Evolutionary conservation across 768 basidiomycete species (phyloP).

Genomic region (Lanmaoa rubissima): DNA sequence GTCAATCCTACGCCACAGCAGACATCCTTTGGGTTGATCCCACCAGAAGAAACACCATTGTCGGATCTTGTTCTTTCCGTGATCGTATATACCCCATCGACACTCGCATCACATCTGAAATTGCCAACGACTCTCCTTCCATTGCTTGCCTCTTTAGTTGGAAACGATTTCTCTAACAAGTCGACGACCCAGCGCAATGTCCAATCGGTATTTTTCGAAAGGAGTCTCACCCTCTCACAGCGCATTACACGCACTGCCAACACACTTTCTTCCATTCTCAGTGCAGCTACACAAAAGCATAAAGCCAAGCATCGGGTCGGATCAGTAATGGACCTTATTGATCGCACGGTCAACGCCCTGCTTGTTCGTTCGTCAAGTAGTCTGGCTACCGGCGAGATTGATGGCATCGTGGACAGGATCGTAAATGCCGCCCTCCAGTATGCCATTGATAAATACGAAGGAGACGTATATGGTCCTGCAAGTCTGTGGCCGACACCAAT

Average conservation of each 20-base stretch:
- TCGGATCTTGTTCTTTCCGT: slow-evolving; percentile 50
- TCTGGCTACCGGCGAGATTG: slow-evolving; percentile 62
- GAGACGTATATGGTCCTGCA: slow-evolving; percentile 35
- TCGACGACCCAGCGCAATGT: slow-evolving; percentile 48
- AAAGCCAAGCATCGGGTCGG: slow-evolving; percentile 56
- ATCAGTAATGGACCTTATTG: slow-evolving; percentile 77
- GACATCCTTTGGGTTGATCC: slow-evolving; percentile 42
- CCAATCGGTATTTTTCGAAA: slow-evolving; percentile 68
- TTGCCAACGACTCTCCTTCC: slow-evolving; percentile 73
- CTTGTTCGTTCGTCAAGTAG: slow-evolving; percentile 46
- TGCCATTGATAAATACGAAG: slow-evolving; percentile 61
- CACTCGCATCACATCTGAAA: slow-evolving; percentile 62
- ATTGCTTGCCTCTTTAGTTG: slow-evolving; percentile 72
- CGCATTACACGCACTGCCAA: slow-evolving; percentile 65
- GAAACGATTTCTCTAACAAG: slow-evolving; percentile 72
- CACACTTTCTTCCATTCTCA: slow-evolving; percentile 54
- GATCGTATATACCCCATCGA: slow-evolving; percentile 57
- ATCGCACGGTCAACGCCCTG: slow-evolving; percentile 59
- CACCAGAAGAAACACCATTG: slow-evolving; percentile 42
- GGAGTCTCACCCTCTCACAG: slow-evolving; percentile 51
- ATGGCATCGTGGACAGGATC: slow-evolving; percentile 61
- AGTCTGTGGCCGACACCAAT: slow-evolving; percentile 54
- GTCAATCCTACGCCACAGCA: slow-evolving; percentile 29
- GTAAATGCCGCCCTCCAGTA: slow-evolving; percentile 77
- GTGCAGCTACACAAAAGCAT: slow-evolving; percentile 45